Evolutionary conservation across 805 yeast species (phyloP), one percentile per base, ranked within the genome.

Genomic region (Novakomyces olei): DNA sequence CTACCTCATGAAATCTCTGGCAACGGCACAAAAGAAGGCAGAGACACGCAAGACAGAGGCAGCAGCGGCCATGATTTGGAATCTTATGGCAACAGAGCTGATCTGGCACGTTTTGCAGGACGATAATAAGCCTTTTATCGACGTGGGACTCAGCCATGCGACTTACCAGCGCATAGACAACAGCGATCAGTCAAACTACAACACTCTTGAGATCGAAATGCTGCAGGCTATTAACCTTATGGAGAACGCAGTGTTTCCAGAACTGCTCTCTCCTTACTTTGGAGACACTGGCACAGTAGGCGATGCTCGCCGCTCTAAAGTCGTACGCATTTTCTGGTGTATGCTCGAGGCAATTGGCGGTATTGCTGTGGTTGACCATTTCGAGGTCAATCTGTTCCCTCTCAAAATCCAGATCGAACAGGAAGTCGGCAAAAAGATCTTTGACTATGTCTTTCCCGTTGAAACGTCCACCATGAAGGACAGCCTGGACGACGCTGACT

Each of bases 291-390:
- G 38, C 42, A 9, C 55, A 54, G 23, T 34, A 18, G 39, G 32
- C 16, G 38, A 34, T 23, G 43, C 41, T 10, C 41, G 34, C 14
- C 42, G 35, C 6, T 41, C 44, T n/a, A 44, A 46, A 28, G 49
- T 67, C 38, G 48, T 72, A 5, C 50, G 52, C 5, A 50, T 71
- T 2, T 46, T 53, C 7, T 83, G 96, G 96, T 64, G 68, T n/a
- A 67, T 76, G 71, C 65, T 74, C 33, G 68, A 66, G 34, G 80
- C 92, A 0, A 74, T 85, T 35, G 96, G 94, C 20, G 96, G 96
- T 7, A 80, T 83, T 32, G 65, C 76, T n/a, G 71, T 83, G 16
- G 59, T 83, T 53, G 70, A 69, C 37, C 55, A 63, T 32, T 71
- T 79, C 16, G 66, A 66, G 24, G 57, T 78, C 14, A 50, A 54